phyloP scores from a whole-genome alignment of 139 green algal species.

The Chara braunii region DNA sequence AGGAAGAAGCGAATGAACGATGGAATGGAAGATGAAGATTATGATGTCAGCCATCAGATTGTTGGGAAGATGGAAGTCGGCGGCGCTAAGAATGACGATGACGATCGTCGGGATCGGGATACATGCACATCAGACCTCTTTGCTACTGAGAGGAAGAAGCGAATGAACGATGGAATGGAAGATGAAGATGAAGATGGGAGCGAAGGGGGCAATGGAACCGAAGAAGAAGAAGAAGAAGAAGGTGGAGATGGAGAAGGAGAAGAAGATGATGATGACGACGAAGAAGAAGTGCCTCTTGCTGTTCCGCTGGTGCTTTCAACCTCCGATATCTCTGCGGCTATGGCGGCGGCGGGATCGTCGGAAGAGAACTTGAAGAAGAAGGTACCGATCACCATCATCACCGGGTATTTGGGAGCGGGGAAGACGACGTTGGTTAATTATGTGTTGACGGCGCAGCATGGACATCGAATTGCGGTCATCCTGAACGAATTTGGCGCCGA shows the following conservation, averaged over 20 bases:
- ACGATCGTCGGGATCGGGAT: too few relatives aligned
- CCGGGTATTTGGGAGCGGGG: constrained; percentile 58
- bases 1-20: too few relatives aligned
- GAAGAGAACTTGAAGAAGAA: background rate
- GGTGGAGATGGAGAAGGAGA: background rate
- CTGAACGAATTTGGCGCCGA: constrained; percentile 81
- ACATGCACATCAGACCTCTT: too few relatives aligned
- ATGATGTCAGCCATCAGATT: too few relatives aligned
- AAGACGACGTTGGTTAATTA: constrained; percentile 82
- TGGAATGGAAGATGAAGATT: too few relatives aligned
- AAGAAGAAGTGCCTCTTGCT: background rate
- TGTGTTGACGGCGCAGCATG: constrained; percentile 73
- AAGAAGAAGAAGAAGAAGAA: background rate
- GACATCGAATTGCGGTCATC: constrained; percentile 75
- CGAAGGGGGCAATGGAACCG: background rate
- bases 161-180: too few relatives aligned
- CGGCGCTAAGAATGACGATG: too few relatives aligned
- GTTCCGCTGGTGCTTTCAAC: background rate
- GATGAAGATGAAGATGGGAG: constrained; percentile 6
- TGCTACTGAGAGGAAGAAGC: too few relatives aligned
- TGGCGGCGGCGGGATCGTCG: background rate
- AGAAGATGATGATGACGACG: background rate
- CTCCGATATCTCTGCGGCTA: background rate
- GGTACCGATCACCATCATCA: constrained; percentile 49
- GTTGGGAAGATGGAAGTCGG: too few relatives aligned